Evolutionary conservation across 1,284 basidiomycete genomes (phyloP).

Genomic region (Sphagnurus paluster): DNA sequence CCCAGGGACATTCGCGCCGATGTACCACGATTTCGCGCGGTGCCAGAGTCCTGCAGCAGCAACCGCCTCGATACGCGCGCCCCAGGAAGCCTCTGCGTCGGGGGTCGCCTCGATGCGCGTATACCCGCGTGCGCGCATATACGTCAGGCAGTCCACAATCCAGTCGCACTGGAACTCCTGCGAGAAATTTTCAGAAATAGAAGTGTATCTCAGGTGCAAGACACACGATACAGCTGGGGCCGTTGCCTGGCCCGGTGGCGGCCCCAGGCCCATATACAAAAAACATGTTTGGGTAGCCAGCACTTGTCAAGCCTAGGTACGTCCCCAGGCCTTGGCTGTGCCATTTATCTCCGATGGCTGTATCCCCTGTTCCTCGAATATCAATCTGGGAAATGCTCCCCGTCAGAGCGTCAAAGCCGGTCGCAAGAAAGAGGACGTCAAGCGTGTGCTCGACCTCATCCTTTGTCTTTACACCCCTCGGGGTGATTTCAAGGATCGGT

Average conservation of each 20-base stretch:
- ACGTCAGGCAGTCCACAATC: conserved; percentile 21
- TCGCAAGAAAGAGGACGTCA: conserved; percentile 25
- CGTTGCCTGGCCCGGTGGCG: conserved; percentile 25
- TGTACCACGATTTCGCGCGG: conserved; percentile 26
- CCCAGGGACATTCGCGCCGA: conserved; percentile 24
- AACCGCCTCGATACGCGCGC: conserved; percentile 12
- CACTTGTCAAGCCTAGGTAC: conserved; percentile 22
- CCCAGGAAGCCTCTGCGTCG: conserved; percentile 22
- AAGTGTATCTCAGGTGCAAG: neutral
- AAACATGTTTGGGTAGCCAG: conserved; percentile 28
- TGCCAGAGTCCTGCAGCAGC: conserved; percentile 16
- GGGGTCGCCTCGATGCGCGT: conserved; percentile 18
- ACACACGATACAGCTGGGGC: conserved; percentile 24
- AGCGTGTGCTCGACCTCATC: conserved; percentile 24
- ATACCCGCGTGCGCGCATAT: conserved; percentile 18
- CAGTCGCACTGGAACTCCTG: conserved; percentile 26
- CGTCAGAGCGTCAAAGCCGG: conserved; percentile 27
- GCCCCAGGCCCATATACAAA: conserved; percentile 27
- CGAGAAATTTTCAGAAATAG: neutral
- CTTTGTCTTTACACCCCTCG: conserved; percentile 21
- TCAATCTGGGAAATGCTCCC: conserved; percentile 26
- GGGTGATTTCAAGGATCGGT: conserved; percentile 22
- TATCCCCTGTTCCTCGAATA: conserved; percentile 22
- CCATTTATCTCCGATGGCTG: conserved; percentile 25
- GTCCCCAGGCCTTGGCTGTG: conserved; percentile 20